Conservation (phyloP, 2,329 filamentous ascomycete species). For the Pyricularia sp. region DNA sequence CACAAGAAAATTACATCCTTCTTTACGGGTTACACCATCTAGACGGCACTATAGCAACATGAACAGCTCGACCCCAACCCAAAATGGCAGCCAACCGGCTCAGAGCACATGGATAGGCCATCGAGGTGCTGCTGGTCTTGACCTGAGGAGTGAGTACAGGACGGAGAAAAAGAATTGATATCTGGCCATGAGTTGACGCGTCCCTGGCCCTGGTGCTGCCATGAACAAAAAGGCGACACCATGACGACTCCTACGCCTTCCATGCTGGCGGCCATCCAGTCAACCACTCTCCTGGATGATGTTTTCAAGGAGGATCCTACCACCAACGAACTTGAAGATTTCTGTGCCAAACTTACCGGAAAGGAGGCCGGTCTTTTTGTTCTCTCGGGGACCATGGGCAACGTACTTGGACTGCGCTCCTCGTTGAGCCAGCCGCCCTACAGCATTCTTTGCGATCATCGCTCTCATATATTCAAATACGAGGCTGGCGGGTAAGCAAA, state of each 20-base stretch:
- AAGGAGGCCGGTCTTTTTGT: constrained; percentile 75
- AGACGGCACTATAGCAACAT: not conserved
- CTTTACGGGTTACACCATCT: not conserved
- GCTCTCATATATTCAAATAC: constrained; percentile 66
- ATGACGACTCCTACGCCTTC: constrained; percentile 66
- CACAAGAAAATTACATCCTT: not conserved
- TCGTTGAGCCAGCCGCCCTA: constrained; percentile 75
- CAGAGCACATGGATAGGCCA: constrained; percentile 20
- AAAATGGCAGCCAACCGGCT: not conserved
- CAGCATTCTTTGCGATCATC: constrained; percentile 67
- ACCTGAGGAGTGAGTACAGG: constrained; percentile 20
- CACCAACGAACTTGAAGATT: constrained; percentile 65
- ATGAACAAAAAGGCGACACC: constrained; percentile 31
- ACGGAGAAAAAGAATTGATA: not conserved
- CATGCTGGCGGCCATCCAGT: constrained; percentile 73
- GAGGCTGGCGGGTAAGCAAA: constrained; percentile 47
- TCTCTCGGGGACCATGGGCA: constrained; percentile 88
- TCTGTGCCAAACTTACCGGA: constrained; percentile 62
- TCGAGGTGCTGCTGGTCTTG: constrained; percentile 20
- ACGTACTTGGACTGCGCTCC: constrained; percentile 73
- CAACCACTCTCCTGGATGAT: constrained; percentile 72
- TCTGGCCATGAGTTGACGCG: not conserved
- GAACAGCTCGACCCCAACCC: not conserved
- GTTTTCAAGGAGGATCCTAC: constrained; percentile 74
- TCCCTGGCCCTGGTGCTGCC: not conserved